Percentiles rank a stretch among this genome's conserved stretches.
Evolutionary conservation across 1,139 yeast genomes (phyloP).

Genomic region (Entelexis paramagnoliae): DNA sequence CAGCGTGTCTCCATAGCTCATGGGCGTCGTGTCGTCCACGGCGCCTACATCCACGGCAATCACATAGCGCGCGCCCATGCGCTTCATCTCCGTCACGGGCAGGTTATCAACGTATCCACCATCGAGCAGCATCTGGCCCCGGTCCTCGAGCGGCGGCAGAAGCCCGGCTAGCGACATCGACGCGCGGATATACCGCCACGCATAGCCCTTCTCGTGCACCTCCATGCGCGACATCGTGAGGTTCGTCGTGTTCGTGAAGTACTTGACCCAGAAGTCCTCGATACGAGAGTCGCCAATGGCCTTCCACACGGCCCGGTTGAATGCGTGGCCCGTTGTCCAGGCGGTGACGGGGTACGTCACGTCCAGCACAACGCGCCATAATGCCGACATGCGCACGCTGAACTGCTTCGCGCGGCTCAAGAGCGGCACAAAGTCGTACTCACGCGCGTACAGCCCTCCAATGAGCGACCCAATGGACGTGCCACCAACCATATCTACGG

Average conservation of each 20-base stretch:
- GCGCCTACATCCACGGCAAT: slow-evolving; percentile 98
- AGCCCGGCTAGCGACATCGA: slow-evolving; percentile 95
- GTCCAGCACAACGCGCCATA: slow-evolving; percentile 79
- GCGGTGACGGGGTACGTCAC: slow-evolving; percentile 89
- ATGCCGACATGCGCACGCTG: slow-evolving; percentile 66
- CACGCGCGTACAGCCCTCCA: slow-evolving; percentile 90
- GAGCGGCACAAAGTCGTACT: slow-evolving; percentile 80
- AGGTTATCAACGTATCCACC: slow-evolving; percentile 94
- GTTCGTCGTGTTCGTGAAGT: slow-evolving; percentile 87
- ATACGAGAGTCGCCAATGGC: slow-evolving; percentile 83
- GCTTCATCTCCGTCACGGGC: slow-evolving; percentile 80
- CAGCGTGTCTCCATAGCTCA: slow-evolving; percentile 85
- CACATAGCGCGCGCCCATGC: slow-evolving; percentile 75
- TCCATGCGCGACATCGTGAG: slow-evolving; percentile 95
- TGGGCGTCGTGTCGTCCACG: slow-evolving; percentile 80
- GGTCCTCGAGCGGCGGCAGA: slow-evolving; percentile 68
- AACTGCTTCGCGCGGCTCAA: slow-evolving; percentile 85
- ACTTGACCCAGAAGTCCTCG: slow-evolving; percentile 91
- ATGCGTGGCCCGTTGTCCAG: slow-evolving; percentile 93
- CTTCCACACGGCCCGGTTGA: slow-evolving; percentile 94
- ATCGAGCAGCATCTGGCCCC: slow-evolving; percentile 86
- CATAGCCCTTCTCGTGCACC: slow-evolving; percentile 79
- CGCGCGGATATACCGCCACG: slow-evolving; percentile 93
- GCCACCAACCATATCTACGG: slow-evolving; percentile 89
- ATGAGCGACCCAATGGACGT: slow-evolving; percentile 94